These are phyloP conservation scores for Neospermospora avenae DNA, from an alignment of 2,329 filamentous ascomycete genomes.

Conservation along the genomic window DNA sequence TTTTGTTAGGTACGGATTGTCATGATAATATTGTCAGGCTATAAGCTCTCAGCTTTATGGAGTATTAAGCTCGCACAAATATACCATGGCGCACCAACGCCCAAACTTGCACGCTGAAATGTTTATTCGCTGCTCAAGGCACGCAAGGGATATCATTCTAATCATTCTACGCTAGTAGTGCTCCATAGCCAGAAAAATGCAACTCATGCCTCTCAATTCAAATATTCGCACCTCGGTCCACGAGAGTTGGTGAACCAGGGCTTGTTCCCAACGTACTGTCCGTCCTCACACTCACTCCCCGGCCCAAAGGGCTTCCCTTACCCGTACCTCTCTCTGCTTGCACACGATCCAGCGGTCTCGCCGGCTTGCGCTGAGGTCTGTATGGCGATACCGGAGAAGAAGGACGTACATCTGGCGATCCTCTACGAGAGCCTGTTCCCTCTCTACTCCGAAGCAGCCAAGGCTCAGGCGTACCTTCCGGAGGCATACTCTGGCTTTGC, in stretches of 20 bases:
- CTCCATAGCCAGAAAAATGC: neutral
- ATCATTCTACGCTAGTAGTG: neutral
- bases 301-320: constrained; percentile 30
- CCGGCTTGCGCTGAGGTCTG: constrained; percentile 22
- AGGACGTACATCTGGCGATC: constrained; percentile 15
- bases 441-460: constrained; percentile 27
- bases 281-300: constrained; percentile 29
- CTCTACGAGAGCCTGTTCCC: constrained; percentile 11
- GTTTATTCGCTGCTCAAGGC: neutral
- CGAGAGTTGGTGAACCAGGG: constrained; percentile 27
- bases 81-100: too few relatives aligned
- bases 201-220: neutral
- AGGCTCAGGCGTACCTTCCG: constrained; percentile 23
- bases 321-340: constrained; percentile 15
- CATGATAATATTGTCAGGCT: too few relatives aligned
- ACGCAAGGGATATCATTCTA: neutral
- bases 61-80: too few relatives aligned
- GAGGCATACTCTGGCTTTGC: constrained; percentile 14
- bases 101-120: too few relatives aligned
- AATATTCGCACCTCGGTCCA: constrained; percentile 5
- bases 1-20: too few relatives aligned
- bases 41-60: too few relatives aligned
- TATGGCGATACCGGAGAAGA: constrained; percentile 29
- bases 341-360: constrained; percentile 27
- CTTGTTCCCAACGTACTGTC: constrained; percentile 34